A percentile compares a stretch with the other conserved stretches of the same genome.
phyloP scores from a whole-genome alignment of 1,284 basidiomycete genomes.

The Irpex rosettiformis region DNA sequence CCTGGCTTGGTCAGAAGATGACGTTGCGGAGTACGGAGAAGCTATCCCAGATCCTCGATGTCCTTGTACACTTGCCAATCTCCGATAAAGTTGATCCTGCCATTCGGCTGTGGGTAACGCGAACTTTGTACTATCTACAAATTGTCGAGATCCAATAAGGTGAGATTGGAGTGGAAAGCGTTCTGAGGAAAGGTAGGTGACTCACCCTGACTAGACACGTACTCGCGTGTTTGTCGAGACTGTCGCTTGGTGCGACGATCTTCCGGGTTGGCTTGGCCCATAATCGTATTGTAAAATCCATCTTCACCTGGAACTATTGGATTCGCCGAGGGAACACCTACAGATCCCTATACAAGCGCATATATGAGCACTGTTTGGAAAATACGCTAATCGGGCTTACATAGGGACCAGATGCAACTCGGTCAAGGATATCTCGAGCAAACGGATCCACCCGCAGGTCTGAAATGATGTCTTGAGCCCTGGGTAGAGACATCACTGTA shows the following conservation, averaged over 20 bases:
- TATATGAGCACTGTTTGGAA: neutral
- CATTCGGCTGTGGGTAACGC: conserved; percentile 70
- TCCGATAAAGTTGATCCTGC: conserved; percentile 66
- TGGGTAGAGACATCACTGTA: conserved; percentile 67
- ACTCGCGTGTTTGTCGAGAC: conserved; percentile 71
- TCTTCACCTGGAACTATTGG: conserved; percentile 47
- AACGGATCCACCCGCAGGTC: conserved; percentile 70
- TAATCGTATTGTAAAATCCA: conserved; percentile 71
- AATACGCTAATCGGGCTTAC: conserved; percentile 35
- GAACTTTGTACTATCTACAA: conserved; percentile 53
- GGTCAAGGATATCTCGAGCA: conserved; percentile 65
- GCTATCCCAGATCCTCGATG: conserved; percentile 6
- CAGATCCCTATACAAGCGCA: conserved; percentile 49
- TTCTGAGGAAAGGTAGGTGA: neutral
- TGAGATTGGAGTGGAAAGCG: neutral
- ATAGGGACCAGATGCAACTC: conserved; percentile 76
- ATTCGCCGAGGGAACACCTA: conserved; percentile 43
- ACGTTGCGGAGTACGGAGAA: conserved; percentile 6
- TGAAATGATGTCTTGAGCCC: conserved; percentile 64
- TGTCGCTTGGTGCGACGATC: conserved; percentile 65
- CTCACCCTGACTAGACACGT: conserved; percentile 66
- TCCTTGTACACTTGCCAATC: conserved; percentile 33
- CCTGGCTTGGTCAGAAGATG: conserved; percentile 8
- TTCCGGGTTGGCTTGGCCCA: conserved; percentile 54
- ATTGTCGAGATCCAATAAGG: neutral